Percentiles rank a stretch among this genome's conserved stretches.
Evolutionary conservation across 805 yeast species (phyloP).

Genomic region (Saccharomycopsis sp.): DNA sequence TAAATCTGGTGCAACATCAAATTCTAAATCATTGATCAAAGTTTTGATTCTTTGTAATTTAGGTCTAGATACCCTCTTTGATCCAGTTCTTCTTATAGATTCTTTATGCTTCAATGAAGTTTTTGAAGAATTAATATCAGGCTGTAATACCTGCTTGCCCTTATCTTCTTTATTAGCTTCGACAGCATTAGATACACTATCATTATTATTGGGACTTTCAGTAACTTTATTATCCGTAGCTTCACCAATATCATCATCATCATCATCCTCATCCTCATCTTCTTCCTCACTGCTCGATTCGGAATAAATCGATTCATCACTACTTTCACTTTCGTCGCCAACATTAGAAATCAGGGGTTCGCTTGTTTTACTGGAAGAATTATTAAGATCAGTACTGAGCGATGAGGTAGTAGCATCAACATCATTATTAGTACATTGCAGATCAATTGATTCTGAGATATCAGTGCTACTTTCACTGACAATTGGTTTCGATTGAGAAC

Average conservation of each 20-base stretch:
- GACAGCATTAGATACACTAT: neutral
- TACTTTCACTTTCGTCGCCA: neutral
- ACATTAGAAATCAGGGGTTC: neutral
- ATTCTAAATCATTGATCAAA: slow-evolving; percentile 25
- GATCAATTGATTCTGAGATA: no score
- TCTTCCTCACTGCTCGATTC: neutral
- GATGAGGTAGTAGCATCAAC: neutral
- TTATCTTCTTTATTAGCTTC: neutral
- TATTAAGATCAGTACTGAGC: neutral
- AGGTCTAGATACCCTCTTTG: slow-evolving; percentile 2
- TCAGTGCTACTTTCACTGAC: no score
- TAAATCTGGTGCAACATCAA: slow-evolving; percentile 14
- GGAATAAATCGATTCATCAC: neutral
- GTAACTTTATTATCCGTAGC: neutral
- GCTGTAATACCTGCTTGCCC: neutral
- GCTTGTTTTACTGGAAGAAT: neutral
- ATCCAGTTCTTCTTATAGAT: neutral
- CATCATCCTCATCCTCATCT: neutral
- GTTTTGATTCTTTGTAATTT: slow-evolving; percentile 19
- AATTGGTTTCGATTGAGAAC: no score
- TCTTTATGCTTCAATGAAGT: neutral
- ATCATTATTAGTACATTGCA: neutral
- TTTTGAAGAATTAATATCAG: neutral
- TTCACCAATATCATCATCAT: neutral
- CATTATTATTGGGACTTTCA: neutral